phyloP scores from a whole-genome alignment of 2,329 filamentous ascomycete species.

The Peltaster fructicola region DNA sequence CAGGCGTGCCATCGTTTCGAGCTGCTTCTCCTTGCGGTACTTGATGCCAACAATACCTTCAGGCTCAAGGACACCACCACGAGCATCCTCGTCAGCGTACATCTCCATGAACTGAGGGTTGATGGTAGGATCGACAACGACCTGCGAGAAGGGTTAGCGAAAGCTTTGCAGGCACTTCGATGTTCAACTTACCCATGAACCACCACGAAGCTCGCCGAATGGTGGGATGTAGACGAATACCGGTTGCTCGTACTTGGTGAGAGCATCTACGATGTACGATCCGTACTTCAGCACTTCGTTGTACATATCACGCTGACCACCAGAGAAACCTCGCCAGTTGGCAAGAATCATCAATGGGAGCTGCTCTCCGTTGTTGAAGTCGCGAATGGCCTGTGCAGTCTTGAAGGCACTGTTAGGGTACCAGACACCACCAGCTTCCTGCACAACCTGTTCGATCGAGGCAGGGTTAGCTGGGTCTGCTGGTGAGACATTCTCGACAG shows the following conservation, averaged over 20 bases:
- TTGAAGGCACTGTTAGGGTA: constrained; percentile 99
- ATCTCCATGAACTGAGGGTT: constrained; percentile 96
- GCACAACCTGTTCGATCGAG: constrained; percentile 86
- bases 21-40: constrained; percentile 91
- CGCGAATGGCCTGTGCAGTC: constrained; percentile 94
- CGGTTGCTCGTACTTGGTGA: constrained; percentile 96
- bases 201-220: constrained; percentile 89
- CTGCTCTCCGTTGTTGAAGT: constrained; percentile 99
- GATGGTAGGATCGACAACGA: constrained; percentile 96
- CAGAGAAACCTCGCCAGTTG: constrained; percentile 99
- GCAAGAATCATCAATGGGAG: constrained; percentile 96
- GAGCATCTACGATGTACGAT: constrained; percentile 94
- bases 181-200: constrained; percentile 56
- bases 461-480: constrained; percentile 96
- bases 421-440: constrained; percentile 97
- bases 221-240: constrained; percentile 99
- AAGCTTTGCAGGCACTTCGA: constrained; percentile 2
- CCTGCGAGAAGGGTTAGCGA: constrained; percentile 30
- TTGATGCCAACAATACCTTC: constrained; percentile 99
- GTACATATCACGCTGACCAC: constrained; percentile 99
- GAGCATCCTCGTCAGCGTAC: constrained; percentile 91
- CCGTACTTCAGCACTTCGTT: constrained; percentile 99
- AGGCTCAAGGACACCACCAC: constrained; percentile 91
- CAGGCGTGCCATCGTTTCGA: constrained; percentile 90
- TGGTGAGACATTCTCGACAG: constrained; percentile 90